These are phyloP conservation scores for Boechera divaricarpa DNA, from an alignment of 345 rosid species.

Conservation along the genomic window DNA sequence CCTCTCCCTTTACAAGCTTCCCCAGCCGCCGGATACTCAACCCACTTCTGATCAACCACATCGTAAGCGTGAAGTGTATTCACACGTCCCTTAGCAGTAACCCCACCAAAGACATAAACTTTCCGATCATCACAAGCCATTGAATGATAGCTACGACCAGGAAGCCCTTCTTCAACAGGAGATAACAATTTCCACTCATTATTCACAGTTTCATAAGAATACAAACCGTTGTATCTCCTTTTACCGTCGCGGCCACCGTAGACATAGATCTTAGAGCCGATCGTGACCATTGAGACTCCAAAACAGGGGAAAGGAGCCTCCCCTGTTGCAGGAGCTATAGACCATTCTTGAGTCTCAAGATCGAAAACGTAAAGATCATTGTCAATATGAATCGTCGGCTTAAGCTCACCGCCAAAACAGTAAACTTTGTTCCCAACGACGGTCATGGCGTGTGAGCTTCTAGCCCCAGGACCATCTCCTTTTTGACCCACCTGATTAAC, in stretches of 20 bases:
- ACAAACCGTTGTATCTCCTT: slow-evolving; percentile 35
- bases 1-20: slow-evolving; percentile 47
- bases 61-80: slow-evolving; percentile 41
- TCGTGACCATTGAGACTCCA: slow-evolving; percentile 42
- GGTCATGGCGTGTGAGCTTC: slow-evolving; percentile 48
- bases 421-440: slow-evolving; percentile 44
- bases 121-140: slow-evolving; percentile 37
- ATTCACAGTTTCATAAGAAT: slow-evolving; percentile 25
- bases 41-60: slow-evolving; percentile 42
- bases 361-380: slow-evolving; percentile 45
- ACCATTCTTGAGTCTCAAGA: slow-evolving; percentile 43
- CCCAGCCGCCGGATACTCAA: slow-evolving; percentile 43
- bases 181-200: slow-evolving; percentile 40
- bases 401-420: slow-evolving; percentile 48
- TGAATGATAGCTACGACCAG: slow-evolving; percentile 47
- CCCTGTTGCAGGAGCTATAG: slow-evolving; percentile 37
- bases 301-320: slow-evolving; percentile 45
- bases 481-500: slow-evolving; percentile 36
- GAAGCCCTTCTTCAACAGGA: slow-evolving; percentile 34
- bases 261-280: slow-evolving; percentile 41
- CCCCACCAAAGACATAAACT: slow-evolving; percentile 47
- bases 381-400: slow-evolving; percentile 44
- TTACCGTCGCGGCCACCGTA: slow-evolving; percentile 46
- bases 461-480: slow-evolving; percentile 41
- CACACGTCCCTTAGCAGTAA: slow-evolving; percentile 36